A percentile compares a stretch with the other conserved stretches of the same genome.
Evolutionary conservation across 768 basidiomycete species (phyloP).

Genomic region (Suillus occidentalis): DNA sequence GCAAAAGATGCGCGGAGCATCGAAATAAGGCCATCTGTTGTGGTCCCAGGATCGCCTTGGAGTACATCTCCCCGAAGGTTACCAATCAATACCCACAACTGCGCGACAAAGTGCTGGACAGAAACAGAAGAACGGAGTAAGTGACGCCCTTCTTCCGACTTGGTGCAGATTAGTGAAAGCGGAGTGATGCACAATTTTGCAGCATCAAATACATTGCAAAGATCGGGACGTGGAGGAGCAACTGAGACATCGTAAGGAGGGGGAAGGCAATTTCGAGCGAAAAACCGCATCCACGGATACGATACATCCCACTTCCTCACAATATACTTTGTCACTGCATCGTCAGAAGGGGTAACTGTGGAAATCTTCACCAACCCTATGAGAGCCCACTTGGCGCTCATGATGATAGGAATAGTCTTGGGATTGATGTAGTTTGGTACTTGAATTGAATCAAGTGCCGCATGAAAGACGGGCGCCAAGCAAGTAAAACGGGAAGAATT

Average conservation of each 20-base stretch:
- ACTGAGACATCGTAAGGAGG: conserved; percentile 3
- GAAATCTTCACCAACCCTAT: background rate
- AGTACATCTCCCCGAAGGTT: background rate
- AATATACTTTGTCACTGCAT: background rate
- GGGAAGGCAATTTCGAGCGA: background rate
- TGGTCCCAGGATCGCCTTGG: background rate
- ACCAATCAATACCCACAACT: background rate
- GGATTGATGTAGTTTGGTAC: background rate
- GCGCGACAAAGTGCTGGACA: background rate
- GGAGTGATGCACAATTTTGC: background rate
- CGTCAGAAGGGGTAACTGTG: background rate
- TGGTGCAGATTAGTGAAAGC: background rate
- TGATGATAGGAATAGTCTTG: background rate
- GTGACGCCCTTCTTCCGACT: background rate
- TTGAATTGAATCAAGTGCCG: background rate
- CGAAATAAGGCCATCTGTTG: background rate
- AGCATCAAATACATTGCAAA: background rate
- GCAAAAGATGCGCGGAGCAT: background rate
- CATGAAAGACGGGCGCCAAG: background rate
- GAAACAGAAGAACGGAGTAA: background rate
- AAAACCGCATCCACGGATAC: background rate
- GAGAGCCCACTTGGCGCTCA: background rate
- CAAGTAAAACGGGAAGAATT: background rate
- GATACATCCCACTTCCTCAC: background rate
- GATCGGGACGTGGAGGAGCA: background rate